Evolutionary conservation across 495 filamentous ascomycete genomes (phyloP).

Genomic region (Friedmanniomyces endolithicus): DNA sequence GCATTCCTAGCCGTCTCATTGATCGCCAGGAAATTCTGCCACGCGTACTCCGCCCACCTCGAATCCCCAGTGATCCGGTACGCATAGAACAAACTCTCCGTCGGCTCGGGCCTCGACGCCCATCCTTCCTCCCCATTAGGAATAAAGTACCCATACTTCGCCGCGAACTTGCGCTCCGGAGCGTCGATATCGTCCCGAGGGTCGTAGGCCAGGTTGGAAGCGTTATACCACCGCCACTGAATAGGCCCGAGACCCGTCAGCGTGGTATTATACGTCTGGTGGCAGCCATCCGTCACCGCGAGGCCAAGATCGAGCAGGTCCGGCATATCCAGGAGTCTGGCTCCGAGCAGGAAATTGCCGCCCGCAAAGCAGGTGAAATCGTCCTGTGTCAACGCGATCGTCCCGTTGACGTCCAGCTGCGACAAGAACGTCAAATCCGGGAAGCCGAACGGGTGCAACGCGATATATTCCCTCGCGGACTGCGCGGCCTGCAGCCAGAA

Average conservation of each 20-base stretch:
- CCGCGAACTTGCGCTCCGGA: constrained; percentile 3
- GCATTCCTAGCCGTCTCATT: constrained; percentile 12
- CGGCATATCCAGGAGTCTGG: constrained; percentile 63
- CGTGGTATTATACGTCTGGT: constrained; percentile 19
- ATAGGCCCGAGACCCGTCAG: constrained; percentile 26
- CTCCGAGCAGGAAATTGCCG: constrained; percentile 83
- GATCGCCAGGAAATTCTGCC: constrained; percentile 17
- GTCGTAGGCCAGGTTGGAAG: constrained; percentile 9
- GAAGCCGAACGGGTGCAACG: constrained; percentile 16
- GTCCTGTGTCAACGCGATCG: constrained; percentile 21
- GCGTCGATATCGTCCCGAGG: constrained; percentile 8
- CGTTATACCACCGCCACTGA: constrained; percentile 16
- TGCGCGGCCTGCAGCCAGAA: constrained; percentile 31
- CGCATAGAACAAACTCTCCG: constrained; percentile 17
- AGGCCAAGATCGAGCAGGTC: constrained; percentile 58
- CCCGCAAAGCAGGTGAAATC: constrained; percentile 71
- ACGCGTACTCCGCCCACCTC: constrained; percentile 13
- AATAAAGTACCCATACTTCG: constrained; percentile 15
- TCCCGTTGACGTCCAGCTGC: constrained; percentile 17
- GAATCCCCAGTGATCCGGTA: constrained; percentile 18
- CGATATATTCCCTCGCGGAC: constrained; percentile 26
- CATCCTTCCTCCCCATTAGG: constrained; percentile 11
- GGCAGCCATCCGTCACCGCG: constrained; percentile 35
- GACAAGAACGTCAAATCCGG: constrained; percentile 20
- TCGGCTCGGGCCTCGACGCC: constrained; percentile 11